Conservation (phyloP, 352 stramenopile species). For the Phytophthora pini region DNA sequence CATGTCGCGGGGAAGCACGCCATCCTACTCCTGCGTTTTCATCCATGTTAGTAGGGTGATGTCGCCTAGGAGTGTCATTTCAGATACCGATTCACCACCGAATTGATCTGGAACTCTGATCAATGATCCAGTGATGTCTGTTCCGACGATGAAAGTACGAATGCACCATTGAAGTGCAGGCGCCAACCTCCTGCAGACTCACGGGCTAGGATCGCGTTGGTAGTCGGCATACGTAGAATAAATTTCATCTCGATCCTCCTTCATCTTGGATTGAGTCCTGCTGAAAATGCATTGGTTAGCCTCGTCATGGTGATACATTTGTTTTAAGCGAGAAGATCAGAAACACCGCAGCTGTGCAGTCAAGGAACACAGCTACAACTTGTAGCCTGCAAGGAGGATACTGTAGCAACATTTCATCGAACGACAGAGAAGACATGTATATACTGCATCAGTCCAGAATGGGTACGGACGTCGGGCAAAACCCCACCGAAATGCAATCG, state of each 20-base stretch:
- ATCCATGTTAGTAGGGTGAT: conserved; percentile 4
- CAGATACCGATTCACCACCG: conserved; percentile 17
- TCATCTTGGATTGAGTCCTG: background rate
- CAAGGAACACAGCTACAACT: too few relatives aligned
- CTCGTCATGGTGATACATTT: background rate
- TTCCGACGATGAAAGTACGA: background rate
- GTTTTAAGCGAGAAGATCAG: background rate
- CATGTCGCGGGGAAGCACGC: conserved; percentile 10
- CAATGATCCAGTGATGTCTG: conserved; percentile 13
- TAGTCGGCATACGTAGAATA: background rate
- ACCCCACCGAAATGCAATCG: too few relatives aligned
- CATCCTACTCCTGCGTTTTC: background rate
- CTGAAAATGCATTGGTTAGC: background rate
- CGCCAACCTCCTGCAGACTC: too few relatives aligned
- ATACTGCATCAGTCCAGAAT: too few relatives aligned
- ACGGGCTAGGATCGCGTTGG: background rate
- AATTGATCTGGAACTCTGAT: conserved; percentile 43
- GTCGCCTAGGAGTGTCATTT: conserved; percentile 9
- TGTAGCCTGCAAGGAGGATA: too few relatives aligned
- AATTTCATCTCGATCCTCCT: background rate
- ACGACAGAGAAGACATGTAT: too few relatives aligned
- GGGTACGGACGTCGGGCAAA: too few relatives aligned
- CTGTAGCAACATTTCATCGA: too few relatives aligned
- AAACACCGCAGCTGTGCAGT: conserved; percentile 38
- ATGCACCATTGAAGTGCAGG: background rate